Percentiles rank a stretch among this genome's conserved stretches.
Evolutionary conservation across 768 basidiomycete genomes (phyloP).

Genomic region (Boletus pseudo-olivaceus): DNA sequence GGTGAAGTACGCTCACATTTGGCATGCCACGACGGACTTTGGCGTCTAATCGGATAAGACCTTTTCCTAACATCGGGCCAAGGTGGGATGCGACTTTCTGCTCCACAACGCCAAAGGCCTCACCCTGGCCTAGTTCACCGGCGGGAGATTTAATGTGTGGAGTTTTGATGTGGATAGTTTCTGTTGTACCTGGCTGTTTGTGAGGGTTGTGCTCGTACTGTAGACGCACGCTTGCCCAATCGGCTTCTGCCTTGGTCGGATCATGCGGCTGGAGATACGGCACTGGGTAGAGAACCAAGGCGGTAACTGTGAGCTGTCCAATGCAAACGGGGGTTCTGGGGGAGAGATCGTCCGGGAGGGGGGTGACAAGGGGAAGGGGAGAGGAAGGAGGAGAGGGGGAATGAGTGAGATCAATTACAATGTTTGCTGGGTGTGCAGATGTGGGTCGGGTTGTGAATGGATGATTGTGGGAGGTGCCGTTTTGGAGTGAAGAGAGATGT

Average conservation of each 20-base stretch:
- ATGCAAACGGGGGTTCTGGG: constrained; percentile 88
- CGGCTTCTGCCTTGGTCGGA: constrained; percentile 40
- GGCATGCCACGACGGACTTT: constrained; percentile 64
- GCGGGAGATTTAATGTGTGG: constrained; percentile 49
- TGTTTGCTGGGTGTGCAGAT: constrained; percentile 35
- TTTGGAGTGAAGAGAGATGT: constrained; percentile 23
- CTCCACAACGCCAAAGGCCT: constrained; percentile 80
- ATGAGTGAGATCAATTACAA: constrained; percentile 73
- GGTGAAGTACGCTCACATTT: constrained; percentile 46
- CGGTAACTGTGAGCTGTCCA: constrained; percentile 77
- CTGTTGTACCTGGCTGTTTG: constrained; percentile 46
- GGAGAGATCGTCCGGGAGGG: constrained; percentile 56
- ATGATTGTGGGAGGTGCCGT: constrained; percentile 22
- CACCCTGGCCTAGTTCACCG: constrained; percentile 56
- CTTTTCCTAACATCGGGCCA: constrained; percentile 82
- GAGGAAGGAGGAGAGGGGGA: constrained; percentile 55
- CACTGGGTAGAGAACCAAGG: constrained; percentile 81
- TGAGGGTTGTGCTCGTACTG: constrained; percentile 65
- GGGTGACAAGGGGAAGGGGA: constrained; percentile 24
- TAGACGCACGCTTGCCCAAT: constrained; percentile 69
- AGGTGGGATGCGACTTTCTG: constrained; percentile 77
- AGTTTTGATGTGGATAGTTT: constrained; percentile 77
- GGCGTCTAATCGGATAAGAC: constrained; percentile 76
- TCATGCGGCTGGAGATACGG: constrained; percentile 56
- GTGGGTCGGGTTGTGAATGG: constrained; percentile 17